Conservation (phyloP, 345 rosid genomes). For the Moricandia moricandioides region DNA sequence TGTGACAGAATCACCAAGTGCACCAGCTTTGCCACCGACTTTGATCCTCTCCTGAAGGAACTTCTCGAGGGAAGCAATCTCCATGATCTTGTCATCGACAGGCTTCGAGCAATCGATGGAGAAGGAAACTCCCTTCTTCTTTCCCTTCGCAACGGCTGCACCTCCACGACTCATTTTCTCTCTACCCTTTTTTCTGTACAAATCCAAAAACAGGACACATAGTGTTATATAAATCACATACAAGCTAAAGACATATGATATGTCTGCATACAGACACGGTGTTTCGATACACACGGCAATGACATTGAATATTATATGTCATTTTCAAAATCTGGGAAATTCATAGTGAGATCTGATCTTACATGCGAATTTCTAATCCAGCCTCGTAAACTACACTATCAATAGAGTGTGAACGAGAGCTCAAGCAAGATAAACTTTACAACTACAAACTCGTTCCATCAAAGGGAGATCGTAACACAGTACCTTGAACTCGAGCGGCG, state of each 20-base stretch:
- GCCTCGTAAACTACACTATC: neutral
- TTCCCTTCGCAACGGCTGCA: constrained; percentile 41
- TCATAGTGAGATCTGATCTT: constrained; percentile 17
- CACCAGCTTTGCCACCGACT: constrained; percentile 81
- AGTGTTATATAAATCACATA: neutral
- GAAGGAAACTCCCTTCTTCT: constrained; percentile 44
- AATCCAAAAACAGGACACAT: neutral
- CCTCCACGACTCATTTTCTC: constrained; percentile 39
- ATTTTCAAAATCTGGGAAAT: neutral
- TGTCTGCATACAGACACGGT: neutral
- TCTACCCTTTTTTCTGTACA: constrained; percentile 6
- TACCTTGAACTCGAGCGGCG: constrained; percentile 39
- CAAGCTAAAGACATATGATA: neutral
- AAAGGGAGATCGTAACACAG: neutral
- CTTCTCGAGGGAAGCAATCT: constrained; percentile 72
- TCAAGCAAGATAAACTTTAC: neutral
- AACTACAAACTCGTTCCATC: neutral
- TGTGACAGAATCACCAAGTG: constrained; percentile 57
- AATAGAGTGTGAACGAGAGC: neutral
- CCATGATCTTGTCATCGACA: constrained; percentile 53
- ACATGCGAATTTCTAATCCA: neutral
- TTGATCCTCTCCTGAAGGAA: constrained; percentile 83
- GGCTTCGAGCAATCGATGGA: constrained; percentile 42
- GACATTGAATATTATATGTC: neutral
- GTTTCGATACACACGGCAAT: neutral